Evolutionary conservation across 2,329 filamentous ascomycete genomes (phyloP).

Genomic region (Samsoniella hepiali): DNA sequence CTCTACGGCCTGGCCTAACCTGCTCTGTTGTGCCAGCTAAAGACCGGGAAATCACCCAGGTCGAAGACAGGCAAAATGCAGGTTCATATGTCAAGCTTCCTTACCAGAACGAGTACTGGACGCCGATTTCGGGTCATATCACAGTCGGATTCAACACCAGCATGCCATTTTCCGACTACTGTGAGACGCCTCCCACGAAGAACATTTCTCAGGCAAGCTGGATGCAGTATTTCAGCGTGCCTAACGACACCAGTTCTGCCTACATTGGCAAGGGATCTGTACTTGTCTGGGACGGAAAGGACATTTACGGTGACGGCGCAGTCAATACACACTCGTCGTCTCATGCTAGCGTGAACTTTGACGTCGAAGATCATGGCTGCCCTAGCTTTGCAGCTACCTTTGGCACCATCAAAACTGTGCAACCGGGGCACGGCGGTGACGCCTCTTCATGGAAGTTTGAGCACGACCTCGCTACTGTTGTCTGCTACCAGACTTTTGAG

Average conservation of each 20-base stretch:
- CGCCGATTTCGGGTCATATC: conserved; percentile 12
- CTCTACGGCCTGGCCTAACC: conserved; percentile 23
- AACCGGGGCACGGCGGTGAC: conserved; percentile 17
- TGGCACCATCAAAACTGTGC: conserved; percentile 6
- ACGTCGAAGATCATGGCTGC: conserved; percentile 3
- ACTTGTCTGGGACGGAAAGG: conserved; percentile 21
- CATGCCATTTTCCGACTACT: conserved; percentile 22
- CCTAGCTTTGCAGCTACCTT: conserved; percentile 1
- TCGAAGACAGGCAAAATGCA: conserved; percentile 16
- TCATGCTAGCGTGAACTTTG: background rate
- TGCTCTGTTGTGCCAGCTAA: conserved; percentile 22
- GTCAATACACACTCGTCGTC: conserved; percentile 20
- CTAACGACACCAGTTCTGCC: conserved; percentile 18
- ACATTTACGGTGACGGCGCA: conserved; percentile 23
- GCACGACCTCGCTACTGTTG: conserved; percentile 23
- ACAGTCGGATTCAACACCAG: conserved; percentile 24
- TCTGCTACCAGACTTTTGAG: conserved; percentile 27
- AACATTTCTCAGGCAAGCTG: conserved; percentile 19
- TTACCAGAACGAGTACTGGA: conserved; percentile 10
- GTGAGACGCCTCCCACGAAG: conserved; percentile 21
- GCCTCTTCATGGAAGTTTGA: conserved; percentile 20
- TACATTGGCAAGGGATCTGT: conserved; percentile 26
- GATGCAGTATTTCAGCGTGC: conserved; percentile 25
- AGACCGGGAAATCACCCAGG: conserved; percentile 17
- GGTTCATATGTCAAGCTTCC: conserved; percentile 11